Evolutionary conservation across 1,284 basidiomycete species (phyloP).

Genomic region (Rhodotorula sp.): DNA sequence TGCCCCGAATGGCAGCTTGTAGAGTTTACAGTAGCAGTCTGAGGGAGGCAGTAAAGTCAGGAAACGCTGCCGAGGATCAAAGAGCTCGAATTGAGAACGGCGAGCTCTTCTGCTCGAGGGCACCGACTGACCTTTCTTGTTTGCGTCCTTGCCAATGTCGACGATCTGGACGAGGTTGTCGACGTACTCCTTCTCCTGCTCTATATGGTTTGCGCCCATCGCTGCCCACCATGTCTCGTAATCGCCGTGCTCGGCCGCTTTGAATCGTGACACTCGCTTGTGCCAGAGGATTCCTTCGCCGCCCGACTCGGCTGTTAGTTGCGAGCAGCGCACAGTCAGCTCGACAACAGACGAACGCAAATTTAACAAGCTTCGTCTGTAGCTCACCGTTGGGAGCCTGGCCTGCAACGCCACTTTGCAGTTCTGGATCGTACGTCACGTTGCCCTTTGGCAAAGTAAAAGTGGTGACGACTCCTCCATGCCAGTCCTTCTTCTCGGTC

Average conservation of each 20-base stretch:
- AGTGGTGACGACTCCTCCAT: constrained; percentile 31
- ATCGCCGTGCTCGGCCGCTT: constrained; percentile 16
- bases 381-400: constrained; percentile 16
- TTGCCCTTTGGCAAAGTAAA: constrained; percentile 9
- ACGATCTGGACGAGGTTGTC: constrained; percentile 28
- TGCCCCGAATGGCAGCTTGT: constrained; percentile 34
- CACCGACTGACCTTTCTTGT: constrained; percentile 16
- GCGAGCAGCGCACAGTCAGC: too few relatives aligned
- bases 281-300: constrained; percentile 37
- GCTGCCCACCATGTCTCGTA: constrained; percentile 32
- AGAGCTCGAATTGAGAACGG: neutral
- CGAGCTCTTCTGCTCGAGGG: neutral
- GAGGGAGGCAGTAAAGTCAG: neutral
- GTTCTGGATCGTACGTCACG: constrained; percentile 10
- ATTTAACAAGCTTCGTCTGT: neutral
- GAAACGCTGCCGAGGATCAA: neutral
- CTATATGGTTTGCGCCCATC: constrained; percentile 25
- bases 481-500: constrained; percentile 25
- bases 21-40: constrained; percentile 33
- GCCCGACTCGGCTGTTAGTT: constrained; percentile 6
- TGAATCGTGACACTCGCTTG: constrained; percentile 25
- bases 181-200: constrained; percentile 36
- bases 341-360: neutral
- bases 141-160: constrained; percentile 18
- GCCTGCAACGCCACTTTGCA: neutral